phyloP scores from a whole-genome alignment of 345 rosid species.

The Eucalyptus viminalis region DNA sequence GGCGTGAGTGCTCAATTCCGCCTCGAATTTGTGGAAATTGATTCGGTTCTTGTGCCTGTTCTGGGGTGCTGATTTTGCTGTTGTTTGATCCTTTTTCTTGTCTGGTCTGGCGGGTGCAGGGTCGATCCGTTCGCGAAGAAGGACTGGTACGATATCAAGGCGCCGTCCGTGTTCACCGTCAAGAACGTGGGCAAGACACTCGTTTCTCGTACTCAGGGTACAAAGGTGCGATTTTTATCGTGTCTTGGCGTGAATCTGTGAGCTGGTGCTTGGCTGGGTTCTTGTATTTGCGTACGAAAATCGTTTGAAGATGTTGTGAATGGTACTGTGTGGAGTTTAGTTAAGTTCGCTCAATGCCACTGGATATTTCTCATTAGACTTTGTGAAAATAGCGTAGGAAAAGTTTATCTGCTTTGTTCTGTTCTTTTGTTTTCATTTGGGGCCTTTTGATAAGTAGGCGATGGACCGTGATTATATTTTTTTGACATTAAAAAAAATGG shows the following conservation, averaged over 20 bases:
- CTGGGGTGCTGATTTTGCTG: not conserved
- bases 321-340: not conserved
- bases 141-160: slow-evolving; percentile 97
- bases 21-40: not conserved
- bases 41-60: not conserved
- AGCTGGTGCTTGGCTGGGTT: not conserved
- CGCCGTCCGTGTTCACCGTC: slow-evolving; percentile 56
- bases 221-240: slow-evolving; percentile 37
- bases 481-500: not conserved
- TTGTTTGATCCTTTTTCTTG: not conserved
- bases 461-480: not conserved
- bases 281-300: not conserved
- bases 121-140: slow-evolving; percentile 93
- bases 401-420: not conserved
- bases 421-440: not conserved
- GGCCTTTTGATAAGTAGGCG: not conserved
- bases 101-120: slow-evolving; percentile 6
- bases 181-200: slow-evolving; percentile 87
- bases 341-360: not conserved
- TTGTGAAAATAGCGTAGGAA: not conserved
- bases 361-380: not conserved
- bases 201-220: slow-evolving; percentile 91
- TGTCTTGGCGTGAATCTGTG: not conserved
- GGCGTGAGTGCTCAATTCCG: slow-evolving; percentile 33
- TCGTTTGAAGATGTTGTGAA: not conserved